A percentile compares a stretch with the other conserved stretches of the same genome.
phyloP scores from a whole-genome alignment of 345 rosid genomes.

The Eucalyptus melliodora region DNA sequence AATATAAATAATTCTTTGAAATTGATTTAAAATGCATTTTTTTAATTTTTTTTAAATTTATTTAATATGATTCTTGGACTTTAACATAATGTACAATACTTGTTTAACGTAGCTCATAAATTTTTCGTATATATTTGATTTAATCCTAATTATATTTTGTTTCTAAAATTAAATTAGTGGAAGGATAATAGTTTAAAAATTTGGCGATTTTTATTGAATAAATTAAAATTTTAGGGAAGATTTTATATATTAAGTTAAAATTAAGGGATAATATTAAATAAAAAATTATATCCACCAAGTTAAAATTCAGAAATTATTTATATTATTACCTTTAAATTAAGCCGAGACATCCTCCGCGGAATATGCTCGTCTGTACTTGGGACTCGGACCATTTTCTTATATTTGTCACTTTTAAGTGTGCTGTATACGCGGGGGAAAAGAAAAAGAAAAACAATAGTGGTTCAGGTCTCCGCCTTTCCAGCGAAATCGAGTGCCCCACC shows the following conservation, averaged over 20 bases:
- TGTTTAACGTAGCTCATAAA: background rate
- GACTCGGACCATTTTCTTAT: background rate
- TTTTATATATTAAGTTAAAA: rapidly evolving
- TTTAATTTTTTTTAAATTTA: rapidly evolving
- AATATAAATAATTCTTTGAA: background rate
- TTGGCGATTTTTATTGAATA: rapidly evolving
- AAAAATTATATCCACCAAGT: rapidly evolving
- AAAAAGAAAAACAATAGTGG: too few species aligned
- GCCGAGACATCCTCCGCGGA: background rate
- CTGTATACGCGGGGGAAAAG: background rate
- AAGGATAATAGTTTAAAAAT: background rate
- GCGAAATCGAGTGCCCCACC: background rate
- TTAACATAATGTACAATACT: too few species aligned
- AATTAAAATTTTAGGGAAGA: too few species aligned
- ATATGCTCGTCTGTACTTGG: background rate
- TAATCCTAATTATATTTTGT: too few species aligned
- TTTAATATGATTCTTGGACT: rapidly evolving
- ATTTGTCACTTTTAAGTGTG: background rate
- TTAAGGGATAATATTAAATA: rapidly evolving
- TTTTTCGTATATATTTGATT: background rate
- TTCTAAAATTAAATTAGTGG: too few species aligned
- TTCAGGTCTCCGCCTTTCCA: background rate
- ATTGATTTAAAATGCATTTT: rapidly evolving
- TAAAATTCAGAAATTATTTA: background rate
- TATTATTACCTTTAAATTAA: background rate